A percentile compares a stretch with the other conserved stretches of the same genome.
phyloP scores from a whole-genome alignment of 345 rosid genomes.

The Bruguiera sexangula region DNA sequence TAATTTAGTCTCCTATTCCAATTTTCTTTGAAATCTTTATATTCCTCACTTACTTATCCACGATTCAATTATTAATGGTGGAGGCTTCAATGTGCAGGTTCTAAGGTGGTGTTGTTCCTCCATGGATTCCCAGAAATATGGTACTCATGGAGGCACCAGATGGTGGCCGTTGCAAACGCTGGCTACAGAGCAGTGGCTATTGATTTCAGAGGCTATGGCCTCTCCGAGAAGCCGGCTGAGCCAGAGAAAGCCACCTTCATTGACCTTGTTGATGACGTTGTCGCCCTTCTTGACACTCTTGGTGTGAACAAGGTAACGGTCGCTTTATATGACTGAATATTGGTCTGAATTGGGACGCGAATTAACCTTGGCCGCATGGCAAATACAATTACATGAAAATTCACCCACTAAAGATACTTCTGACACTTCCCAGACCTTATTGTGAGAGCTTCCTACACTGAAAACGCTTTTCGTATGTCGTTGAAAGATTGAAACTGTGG shows the following conservation, averaged over 20 bases:
- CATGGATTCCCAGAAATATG: slow-evolving; percentile 49
- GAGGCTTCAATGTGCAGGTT: slow-evolving; percentile 14
- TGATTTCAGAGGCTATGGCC: slow-evolving; percentile 49
- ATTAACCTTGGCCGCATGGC: not conserved
- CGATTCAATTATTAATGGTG: not conserved
- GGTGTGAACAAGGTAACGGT: slow-evolving; percentile 24
- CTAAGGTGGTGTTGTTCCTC: slow-evolving; percentile 30
- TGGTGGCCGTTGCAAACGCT: slow-evolving; percentile 30
- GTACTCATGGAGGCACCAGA: slow-evolving; percentile 47
- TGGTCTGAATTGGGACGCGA: no score
- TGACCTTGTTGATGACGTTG: slow-evolving; percentile 29
- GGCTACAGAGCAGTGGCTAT: slow-evolving; percentile 30
- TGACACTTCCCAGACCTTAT: no score
- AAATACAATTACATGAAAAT: no score
- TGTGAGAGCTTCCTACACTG: no score
- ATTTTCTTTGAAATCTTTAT: not conserved
- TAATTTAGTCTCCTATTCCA: not conserved
- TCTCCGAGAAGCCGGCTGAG: slow-evolving; percentile 32
- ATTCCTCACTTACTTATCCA: not conserved
- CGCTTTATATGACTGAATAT: no score
- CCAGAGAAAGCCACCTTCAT: slow-evolving; percentile 28
- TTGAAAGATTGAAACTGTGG: no score
- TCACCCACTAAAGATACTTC: no score
- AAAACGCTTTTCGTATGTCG: no score
- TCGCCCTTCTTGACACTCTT: slow-evolving; percentile 33